These are phyloP conservation scores for Poronia punctata DNA, from an alignment of 495 filamentous ascomycete genomes.

Conservation along the genomic window DNA sequence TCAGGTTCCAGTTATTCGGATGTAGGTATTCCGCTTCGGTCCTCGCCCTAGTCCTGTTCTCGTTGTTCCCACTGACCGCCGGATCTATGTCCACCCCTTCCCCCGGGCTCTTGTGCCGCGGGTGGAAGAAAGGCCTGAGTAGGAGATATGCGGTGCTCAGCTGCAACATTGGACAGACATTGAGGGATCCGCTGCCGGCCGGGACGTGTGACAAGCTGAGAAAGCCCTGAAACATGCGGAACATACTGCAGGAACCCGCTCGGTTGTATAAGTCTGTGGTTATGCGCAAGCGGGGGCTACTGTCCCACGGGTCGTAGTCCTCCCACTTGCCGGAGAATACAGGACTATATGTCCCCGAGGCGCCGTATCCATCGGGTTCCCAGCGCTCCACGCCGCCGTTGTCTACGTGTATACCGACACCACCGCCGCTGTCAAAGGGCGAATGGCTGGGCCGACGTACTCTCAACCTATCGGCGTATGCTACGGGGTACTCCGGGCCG, in stretches of 20 bases:
- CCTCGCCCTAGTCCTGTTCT: no score
- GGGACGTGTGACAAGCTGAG: conserved; percentile 62
- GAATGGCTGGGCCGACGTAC: conserved; percentile 59
- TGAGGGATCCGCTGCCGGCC: conserved; percentile 61
- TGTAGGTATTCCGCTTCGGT: conserved; percentile 17
- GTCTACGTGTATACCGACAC: conserved; percentile 70
- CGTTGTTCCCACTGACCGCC: not conserved
- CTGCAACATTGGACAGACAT: conserved; percentile 67
- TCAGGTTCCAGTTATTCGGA: conserved; percentile 27
- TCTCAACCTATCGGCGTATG: conserved; percentile 74
- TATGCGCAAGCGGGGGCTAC: conserved; percentile 58
- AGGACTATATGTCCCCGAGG: conserved; percentile 56
- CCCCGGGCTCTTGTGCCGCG: conserved; percentile 18
- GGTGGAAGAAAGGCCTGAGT: conserved; percentile 77
- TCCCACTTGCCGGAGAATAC: conserved; percentile 77
- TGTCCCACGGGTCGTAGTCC: conserved; percentile 75
- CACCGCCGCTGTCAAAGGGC: conserved; percentile 46
- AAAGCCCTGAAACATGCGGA: conserved; percentile 85
- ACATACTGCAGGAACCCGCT: conserved; percentile 73
- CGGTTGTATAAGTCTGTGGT: conserved; percentile 76
- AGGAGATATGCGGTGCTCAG: conserved; percentile 79
- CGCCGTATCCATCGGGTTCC: conserved; percentile 77
- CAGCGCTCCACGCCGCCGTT: conserved; percentile 80
- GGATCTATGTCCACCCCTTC: not conserved
- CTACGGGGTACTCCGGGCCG: conserved; percentile 52